A percentile compares a stretch with the other conserved stretches of the same genome.
phyloP scores from a whole-genome alignment of 495 filamentous ascomycete genomes.

The Aspergillus steynii region DNA sequence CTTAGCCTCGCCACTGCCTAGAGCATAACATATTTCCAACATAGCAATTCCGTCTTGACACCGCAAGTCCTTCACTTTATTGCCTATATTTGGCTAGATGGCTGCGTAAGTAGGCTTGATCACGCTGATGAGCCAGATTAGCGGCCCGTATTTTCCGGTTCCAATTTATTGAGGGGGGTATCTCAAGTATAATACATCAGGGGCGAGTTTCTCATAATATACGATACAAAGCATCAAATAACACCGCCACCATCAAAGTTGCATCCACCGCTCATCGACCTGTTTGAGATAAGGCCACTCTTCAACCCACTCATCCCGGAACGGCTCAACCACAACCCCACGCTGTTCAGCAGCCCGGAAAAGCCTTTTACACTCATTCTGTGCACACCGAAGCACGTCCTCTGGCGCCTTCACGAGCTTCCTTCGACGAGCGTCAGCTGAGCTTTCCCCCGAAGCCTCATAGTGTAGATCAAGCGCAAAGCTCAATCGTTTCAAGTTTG shows the following conservation, averaged over 20 bases:
- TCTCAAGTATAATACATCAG: neutral
- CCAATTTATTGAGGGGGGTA: neutral
- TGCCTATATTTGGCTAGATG: too few species aligned
- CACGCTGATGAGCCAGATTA: too few species aligned
- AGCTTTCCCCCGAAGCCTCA: neutral
- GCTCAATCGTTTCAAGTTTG: conserved; percentile 19
- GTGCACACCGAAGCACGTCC: conserved; percentile 15
- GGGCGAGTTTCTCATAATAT: neutral
- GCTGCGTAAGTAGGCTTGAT: too few species aligned
- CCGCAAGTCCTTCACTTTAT: too few species aligned
- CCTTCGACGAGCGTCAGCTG: neutral
- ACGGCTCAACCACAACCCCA: conserved; percentile 14
- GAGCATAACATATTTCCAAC: too few species aligned
- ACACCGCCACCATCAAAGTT: neutral
- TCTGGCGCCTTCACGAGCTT: conserved; percentile 10
- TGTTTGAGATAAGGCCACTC: conserved; percentile 2
- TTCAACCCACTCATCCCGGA: conserved; percentile 13
- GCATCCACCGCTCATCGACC: conserved; percentile 15
- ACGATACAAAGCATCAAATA: neutral
- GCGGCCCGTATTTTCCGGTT: neutral
- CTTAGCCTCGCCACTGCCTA: too few species aligned
- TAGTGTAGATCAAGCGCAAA: conserved; percentile 28
- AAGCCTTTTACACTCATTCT: conserved; percentile 20
- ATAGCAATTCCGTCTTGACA: too few species aligned
- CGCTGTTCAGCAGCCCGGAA: conserved; percentile 14